Base-by-base conservation (phyloP, 495 filamentous ascomycete genomes). In the Hypomontagnella submonticulosa region DNA sequence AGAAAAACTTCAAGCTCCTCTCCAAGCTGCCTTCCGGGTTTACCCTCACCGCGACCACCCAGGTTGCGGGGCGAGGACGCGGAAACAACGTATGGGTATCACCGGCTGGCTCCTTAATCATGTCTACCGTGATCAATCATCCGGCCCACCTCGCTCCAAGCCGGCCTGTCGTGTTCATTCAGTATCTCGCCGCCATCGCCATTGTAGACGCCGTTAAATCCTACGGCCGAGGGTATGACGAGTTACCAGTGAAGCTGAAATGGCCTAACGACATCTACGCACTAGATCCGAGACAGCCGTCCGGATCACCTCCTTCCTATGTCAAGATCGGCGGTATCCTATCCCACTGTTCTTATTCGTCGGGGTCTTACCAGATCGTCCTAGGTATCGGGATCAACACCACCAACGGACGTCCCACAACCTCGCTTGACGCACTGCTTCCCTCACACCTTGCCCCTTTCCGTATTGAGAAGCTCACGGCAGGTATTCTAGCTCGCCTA, bases 241-340 rank as follows among this genome's bases (percentile, higher is more conserved):
- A 84, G 0, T 62, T 97, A 30, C 91, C 91, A 7, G 85, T 98
- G 36, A 92, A 91, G 73, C 72, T 99, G 33, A 99, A 99, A 76
- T 99, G 95, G 95, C 95, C 95, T 6, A 99, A 99, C 63, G 95
- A 99, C 73, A 91, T 99, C 61, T 97, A 93, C 73, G 93, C 91
- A 0, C 80, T 84, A 9, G 91, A 93, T 69, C 92, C 92, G 1
- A 77, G 76, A 27, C 81, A 88, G 56, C 80, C 86, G 1, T 76
- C 79, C 3, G 56, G 76, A 2, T 58, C 23, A n/a, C 76, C 85
- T 27, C 82, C 86, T 33, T 74, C 82, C 10, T 96, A 92, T 72
- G 88, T 93, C 64, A 99, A 99, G 69, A 93, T 99, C 48, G 92
- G 90, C 69, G 95, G 95, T 10, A 97, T 97, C 61, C 84, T 99